phyloP scores from a whole-genome alignment of 805 yeast species.

The Metschnikowia gelsemii region DNA sequence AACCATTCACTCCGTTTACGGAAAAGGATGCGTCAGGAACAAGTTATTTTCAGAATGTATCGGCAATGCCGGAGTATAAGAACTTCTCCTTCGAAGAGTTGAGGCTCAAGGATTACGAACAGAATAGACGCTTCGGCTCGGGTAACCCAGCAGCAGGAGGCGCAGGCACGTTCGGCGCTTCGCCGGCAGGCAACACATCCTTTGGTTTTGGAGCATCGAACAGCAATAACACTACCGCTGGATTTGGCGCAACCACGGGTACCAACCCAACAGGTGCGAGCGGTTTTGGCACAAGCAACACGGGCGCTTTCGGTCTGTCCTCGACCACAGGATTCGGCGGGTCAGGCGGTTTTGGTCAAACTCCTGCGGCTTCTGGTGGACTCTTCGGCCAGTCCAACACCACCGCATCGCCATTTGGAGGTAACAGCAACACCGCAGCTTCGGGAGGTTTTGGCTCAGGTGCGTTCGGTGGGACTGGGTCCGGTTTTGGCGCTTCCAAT shows the following conservation, averaged over 20 bases:
- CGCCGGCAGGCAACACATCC: conserved; percentile 12
- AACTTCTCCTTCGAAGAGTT: conserved; percentile 84
- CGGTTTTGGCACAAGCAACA: conserved; percentile 36
- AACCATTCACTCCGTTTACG: conserved; percentile 64
- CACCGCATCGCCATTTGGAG: conserved; percentile 17
- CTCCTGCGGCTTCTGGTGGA: conserved; percentile 22
- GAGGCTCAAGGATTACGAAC: conserved; percentile 83
- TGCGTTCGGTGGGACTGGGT: conserved; percentile 15
- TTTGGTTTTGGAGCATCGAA: conserved; percentile 29
- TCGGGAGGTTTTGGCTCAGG: conserved; percentile 16
- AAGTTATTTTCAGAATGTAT: conserved; percentile 63
- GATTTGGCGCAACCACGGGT: conserved; percentile 23
- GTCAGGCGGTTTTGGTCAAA: conserved; percentile 17
- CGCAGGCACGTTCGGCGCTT: conserved; percentile 23
- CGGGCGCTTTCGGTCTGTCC: conserved; percentile 32
- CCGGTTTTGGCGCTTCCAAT: conserved; percentile 30
- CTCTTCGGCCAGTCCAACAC: conserved; percentile 19
- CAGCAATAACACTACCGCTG: conserved; percentile 16
- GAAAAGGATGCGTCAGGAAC: conserved; percentile 73
- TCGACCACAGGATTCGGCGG: conserved; percentile 9
- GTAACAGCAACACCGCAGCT: conserved; percentile 12
- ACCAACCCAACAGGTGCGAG: conserved; percentile 21
- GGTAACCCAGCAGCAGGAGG: conserved; percentile 27
- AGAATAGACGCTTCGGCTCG: conserved; percentile 62
- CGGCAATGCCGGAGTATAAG: conserved; percentile 88